A percentile compares a stretch with the other conserved stretches of the same genome.
Conservation (phyloP, 2,329 filamentous ascomycete genomes). For the Zymoseptoria tritici region DNA sequence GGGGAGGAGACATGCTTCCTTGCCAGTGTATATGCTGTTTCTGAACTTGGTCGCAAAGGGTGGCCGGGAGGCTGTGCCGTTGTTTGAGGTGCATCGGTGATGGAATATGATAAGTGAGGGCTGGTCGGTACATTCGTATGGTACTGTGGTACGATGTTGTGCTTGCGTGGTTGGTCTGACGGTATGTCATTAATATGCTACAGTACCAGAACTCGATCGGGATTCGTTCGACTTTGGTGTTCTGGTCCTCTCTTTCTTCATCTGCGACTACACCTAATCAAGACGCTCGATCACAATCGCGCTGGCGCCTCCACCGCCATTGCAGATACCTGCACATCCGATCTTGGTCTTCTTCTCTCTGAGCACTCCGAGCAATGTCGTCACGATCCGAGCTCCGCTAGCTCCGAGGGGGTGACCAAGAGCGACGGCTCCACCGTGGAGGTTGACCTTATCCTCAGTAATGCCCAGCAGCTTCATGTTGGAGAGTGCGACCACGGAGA, state of each 20-base stretch:
- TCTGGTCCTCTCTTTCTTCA: neutral
- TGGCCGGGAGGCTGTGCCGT: neutral
- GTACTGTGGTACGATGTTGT: neutral
- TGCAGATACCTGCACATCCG: constrained; percentile 92
- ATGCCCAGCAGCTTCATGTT: constrained; percentile 89
- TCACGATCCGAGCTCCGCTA: constrained; percentile 87
- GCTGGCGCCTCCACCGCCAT: constrained; percentile 91
- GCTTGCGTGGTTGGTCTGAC: neutral
- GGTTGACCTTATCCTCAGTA: constrained; percentile 79
- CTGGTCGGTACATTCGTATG: neutral
- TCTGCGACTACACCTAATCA: neutral
- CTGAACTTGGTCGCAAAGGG: neutral
- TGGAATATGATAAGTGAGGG: neutral
- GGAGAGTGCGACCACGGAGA: constrained; percentile 90
- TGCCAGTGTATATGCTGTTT: neutral
- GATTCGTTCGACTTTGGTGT: neutral
- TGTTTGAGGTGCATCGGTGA: neutral
- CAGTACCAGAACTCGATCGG: neutral
- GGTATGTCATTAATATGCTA: neutral
- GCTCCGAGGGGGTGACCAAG: constrained; percentile 92
- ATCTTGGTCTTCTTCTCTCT: constrained; percentile 89
- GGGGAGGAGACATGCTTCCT: neutral
- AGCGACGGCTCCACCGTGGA: constrained; percentile 90
- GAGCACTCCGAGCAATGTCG: constrained; percentile 81
- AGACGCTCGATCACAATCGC: constrained; percentile 75